Conservation (phyloP, 805 yeast genomes). For the Naumovozyma castellii region DNA sequence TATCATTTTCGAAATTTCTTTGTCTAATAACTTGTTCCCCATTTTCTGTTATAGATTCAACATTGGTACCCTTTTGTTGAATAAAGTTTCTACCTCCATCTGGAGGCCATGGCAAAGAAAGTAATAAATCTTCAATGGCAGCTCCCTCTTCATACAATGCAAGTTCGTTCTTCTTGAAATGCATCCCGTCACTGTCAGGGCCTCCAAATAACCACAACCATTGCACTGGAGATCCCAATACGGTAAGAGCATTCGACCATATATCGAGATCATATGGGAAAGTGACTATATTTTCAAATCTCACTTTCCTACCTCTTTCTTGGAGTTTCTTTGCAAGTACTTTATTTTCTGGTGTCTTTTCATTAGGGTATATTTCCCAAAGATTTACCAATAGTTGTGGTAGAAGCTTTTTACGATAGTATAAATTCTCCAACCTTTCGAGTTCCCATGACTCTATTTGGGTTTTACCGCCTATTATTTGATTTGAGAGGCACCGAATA, state of each 20-base stretch:
- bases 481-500: slow-evolving; percentile 49
- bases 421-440: slow-evolving; percentile 68
- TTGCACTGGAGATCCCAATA: slow-evolving; percentile 50
- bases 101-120: slow-evolving; percentile 87
- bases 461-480: slow-evolving; percentile 58
- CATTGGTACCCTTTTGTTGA: slow-evolving; percentile 1
- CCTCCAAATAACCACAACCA: slow-evolving; percentile 70
- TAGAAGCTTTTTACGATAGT: slow-evolving; percentile 42
- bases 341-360: slow-evolving; percentile 8
- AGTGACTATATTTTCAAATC: slow-evolving; percentile 50
- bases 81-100: slow-evolving; percentile 45
- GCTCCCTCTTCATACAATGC: slow-evolving; percentile 28
- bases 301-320: slow-evolving; percentile 24
- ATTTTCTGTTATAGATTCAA: slow-evolving; percentile 13
- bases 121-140: slow-evolving; percentile 40
- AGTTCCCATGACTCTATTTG: slow-evolving; percentile 90
- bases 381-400: slow-evolving; percentile 37
- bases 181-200: slow-evolving; percentile 52
- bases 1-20: slow-evolving; percentile 29
- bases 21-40: slow-evolving; percentile 29
- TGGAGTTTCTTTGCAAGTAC: slow-evolving; percentile 10
- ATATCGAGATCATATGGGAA: slow-evolving; percentile 80
- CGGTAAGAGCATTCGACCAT: slow-evolving; percentile 40
- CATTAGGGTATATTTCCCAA: slow-evolving; percentile 33
- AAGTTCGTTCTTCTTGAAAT: slow-evolving; percentile 46